These are phyloP conservation scores for Aspergillus sp. DNA, from an alignment of 2,329 filamentous ascomycete species.

Conservation along the genomic window DNA sequence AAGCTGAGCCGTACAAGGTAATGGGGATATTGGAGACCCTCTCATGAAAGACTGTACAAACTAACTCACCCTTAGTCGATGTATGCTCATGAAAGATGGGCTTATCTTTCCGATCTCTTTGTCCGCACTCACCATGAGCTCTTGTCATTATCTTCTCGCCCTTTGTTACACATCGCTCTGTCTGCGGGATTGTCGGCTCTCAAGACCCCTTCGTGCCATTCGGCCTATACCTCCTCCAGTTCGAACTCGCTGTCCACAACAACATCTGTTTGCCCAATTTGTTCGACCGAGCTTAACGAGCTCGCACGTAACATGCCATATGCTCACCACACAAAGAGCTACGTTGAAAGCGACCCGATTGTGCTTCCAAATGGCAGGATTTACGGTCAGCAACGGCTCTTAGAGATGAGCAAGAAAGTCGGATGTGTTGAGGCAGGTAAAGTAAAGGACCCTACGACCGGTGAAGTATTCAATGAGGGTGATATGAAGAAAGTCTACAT, in stretches of 20 bases:
- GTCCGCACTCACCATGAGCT: slow-evolving; percentile 83
- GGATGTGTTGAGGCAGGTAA: slow-evolving; percentile 62
- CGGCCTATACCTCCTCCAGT: slow-evolving; percentile 59
- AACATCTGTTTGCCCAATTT: slow-evolving; percentile 88
- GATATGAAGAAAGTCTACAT: slow-evolving; percentile 88
- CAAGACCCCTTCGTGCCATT: slow-evolving; percentile 93
- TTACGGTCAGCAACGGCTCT: slow-evolving; percentile 74
- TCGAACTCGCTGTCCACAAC: slow-evolving; percentile 58
- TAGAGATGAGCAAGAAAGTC: slow-evolving; percentile 76
- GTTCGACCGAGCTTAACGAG: slow-evolving; percentile 90
- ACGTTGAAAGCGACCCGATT: slow-evolving; percentile 83
- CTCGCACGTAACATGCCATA: slow-evolving; percentile 87
- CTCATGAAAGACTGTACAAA: background rate
- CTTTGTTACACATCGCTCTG: slow-evolving; percentile 86
- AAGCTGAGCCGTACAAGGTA: slow-evolving; percentile 62
- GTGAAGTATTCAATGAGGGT: slow-evolving; percentile 63
- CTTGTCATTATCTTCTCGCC: slow-evolving; percentile 76
- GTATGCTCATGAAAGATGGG: slow-evolving; percentile 74
- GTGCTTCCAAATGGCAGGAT: slow-evolving; percentile 85
- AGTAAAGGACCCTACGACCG: slow-evolving; percentile 78
- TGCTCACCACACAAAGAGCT: slow-evolving; percentile 91
- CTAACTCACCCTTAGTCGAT: slow-evolving; percentile 55
- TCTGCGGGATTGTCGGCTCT: slow-evolving; percentile 89
- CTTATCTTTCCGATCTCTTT: slow-evolving; percentile 75
- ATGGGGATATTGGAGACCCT: background rate